phyloP scores from a whole-genome alignment of 1,284 basidiomycete species.

The Crepidotus sp. region DNA sequence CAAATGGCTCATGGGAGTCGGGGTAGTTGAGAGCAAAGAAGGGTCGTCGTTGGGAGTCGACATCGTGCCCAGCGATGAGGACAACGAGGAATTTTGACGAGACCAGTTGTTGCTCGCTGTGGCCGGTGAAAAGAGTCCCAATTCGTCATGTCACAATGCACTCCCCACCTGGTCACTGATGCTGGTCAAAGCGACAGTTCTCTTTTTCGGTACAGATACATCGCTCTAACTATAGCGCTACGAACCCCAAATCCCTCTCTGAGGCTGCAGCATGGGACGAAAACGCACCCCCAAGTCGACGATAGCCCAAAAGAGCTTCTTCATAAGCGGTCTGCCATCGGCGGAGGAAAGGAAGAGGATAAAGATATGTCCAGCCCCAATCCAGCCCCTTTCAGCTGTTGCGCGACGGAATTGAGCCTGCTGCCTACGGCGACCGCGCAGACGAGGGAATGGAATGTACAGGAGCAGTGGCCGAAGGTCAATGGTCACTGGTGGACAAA shows the following conservation, averaged over 20 bases:
- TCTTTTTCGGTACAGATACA: neutral
- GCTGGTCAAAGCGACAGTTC: neutral
- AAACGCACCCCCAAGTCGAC: neutral
- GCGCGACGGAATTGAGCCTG: too few relatives aligned
- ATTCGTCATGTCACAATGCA: neutral
- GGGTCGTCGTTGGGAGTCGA: constrained; percentile 23
- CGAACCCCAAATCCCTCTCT: too few relatives aligned
- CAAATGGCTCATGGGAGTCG: constrained; percentile 34
- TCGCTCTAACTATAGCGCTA: too few relatives aligned
- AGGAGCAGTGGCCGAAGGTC: too few relatives aligned
- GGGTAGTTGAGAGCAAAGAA: constrained; percentile 28
- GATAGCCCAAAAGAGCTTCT: neutral
- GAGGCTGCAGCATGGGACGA: neutral
- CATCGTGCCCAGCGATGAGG: constrained; percentile 17
- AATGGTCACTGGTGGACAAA: too few relatives aligned
- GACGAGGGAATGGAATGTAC: too few relatives aligned
- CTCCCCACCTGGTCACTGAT: neutral
- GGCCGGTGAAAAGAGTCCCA: neutral
- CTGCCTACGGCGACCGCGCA: too few relatives aligned
- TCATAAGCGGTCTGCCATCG: neutral
- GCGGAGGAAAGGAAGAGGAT: neutral
- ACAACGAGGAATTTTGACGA: neutral
- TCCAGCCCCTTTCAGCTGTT: too few relatives aligned
- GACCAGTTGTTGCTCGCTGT: neutral
- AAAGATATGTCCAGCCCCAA: too few relatives aligned